phyloP scores from a whole-genome alignment of 495 filamentous ascomycete species.

The Penicillium cataractarum region DNA sequence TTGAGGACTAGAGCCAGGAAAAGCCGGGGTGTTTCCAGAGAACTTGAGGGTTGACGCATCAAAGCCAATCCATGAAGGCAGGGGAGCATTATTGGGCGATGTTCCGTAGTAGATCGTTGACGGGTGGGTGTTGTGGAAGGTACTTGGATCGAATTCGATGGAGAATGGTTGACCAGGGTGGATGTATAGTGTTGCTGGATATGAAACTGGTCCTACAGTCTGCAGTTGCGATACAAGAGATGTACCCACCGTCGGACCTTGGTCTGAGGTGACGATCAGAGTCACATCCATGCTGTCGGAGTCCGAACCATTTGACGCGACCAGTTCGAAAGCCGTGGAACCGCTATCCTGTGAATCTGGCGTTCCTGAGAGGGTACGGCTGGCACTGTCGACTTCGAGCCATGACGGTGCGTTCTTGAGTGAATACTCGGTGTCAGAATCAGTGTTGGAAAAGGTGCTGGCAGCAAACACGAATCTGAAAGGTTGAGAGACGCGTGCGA shows the following conservation, averaged over 20 bases:
- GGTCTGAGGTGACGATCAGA: slow-evolving; percentile 60
- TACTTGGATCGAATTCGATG: slow-evolving; percentile 51
- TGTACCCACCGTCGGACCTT: slow-evolving; percentile 52
- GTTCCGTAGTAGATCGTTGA: slow-evolving; percentile 74
- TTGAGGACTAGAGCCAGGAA: slow-evolving; percentile 68
- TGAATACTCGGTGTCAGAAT: slow-evolving; percentile 59
- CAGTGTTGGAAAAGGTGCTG: slow-evolving; percentile 64
- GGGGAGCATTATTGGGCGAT: slow-evolving; percentile 73
- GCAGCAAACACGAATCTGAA: slow-evolving; percentile 71
- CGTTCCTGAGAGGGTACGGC: slow-evolving; percentile 65
- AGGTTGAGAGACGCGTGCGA: slow-evolving; percentile 64
- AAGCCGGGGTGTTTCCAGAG: slow-evolving; percentile 71
- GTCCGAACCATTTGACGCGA: slow-evolving; percentile 63
- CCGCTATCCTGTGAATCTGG: slow-evolving; percentile 61
- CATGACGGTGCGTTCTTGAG: slow-evolving; percentile 66
- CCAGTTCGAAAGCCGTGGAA: slow-evolving; percentile 56
- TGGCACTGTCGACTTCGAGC: slow-evolving; percentile 66
- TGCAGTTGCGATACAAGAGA: slow-evolving; percentile 53
- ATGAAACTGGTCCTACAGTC: slow-evolving; percentile 47
- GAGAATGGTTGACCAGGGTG: slow-evolving; percentile 49
- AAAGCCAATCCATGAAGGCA: slow-evolving; percentile 87
- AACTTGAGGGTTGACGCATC: slow-evolving; percentile 67
- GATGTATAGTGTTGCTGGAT: slow-evolving; percentile 49
- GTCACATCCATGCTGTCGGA: slow-evolving; percentile 61
- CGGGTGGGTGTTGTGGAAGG: slow-evolving; percentile 49